Evolutionary conservation across 306 rosid species (phyloP).

Genomic region (Bauhinia variegata): DNA sequence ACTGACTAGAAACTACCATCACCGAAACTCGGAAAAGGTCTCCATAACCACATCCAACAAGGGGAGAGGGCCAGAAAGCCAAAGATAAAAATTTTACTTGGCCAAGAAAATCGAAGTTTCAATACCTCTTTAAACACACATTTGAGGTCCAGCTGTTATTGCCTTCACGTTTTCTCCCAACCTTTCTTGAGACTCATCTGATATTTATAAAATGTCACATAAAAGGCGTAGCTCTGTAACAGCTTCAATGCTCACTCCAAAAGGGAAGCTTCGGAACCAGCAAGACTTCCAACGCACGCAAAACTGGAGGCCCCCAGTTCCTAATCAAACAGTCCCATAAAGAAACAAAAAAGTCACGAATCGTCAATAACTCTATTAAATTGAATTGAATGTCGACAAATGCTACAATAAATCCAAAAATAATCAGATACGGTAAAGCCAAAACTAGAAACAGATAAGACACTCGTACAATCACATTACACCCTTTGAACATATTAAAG

Average conservation of each 20-base stretch:
- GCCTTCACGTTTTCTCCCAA: neutral
- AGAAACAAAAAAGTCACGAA: neutral
- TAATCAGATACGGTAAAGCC: slow-evolving; percentile 38
- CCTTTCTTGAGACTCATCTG: neutral
- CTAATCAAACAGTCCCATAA: slow-evolving; percentile 2
- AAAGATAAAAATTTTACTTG: neutral
- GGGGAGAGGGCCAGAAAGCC: neutral
- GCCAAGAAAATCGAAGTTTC: neutral
- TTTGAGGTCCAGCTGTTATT: neutral
- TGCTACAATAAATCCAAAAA: slow-evolving; percentile 29
- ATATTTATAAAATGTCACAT: neutral
- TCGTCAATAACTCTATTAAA: slow-evolving; percentile 31
- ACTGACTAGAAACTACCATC: slow-evolving; percentile 28
- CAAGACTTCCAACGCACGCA: slow-evolving; percentile 23
- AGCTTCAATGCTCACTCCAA: slow-evolving; percentile 1
- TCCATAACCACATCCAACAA: slow-evolving; percentile 24
- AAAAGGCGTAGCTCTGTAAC: slow-evolving; percentile 21
- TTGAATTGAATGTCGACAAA: slow-evolving; percentile 14
- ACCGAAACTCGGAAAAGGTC: slow-evolving; percentile 29
- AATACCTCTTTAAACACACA: neutral
- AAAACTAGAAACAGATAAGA: slow-evolving; percentile 30
- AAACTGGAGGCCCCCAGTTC: slow-evolving; percentile 22
- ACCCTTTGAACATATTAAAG: slow-evolving; percentile 10
- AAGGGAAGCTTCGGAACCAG: neutral
- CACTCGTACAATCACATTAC: neutral